Conservation (phyloP, 495 filamentous ascomycete genomes). For the Amniculicola lignicola region DNA sequence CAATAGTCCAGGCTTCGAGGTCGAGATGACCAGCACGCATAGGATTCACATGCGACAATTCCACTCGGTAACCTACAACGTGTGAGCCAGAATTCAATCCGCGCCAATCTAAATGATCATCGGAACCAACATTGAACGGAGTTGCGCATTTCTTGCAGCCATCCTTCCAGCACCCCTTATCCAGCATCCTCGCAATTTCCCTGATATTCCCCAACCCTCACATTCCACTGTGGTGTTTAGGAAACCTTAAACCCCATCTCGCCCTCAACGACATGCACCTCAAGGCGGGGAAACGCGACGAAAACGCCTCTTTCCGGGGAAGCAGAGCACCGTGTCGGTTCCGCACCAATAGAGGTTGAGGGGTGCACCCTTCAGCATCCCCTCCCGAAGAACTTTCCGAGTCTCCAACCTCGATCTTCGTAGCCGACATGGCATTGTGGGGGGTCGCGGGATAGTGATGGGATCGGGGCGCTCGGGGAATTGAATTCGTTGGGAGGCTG, state of each 20-base stretch:
- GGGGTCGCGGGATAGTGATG: constrained; percentile 73
- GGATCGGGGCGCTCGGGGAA: constrained; percentile 58
- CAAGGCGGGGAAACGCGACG: constrained; percentile 77
- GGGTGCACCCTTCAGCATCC: constrained; percentile 46
- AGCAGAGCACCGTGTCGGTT: constrained; percentile 32
- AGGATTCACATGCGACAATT: constrained; percentile 74
- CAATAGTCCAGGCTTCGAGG: constrained; percentile 69
- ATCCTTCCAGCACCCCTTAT: constrained; percentile 41
- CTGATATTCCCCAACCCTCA: constrained; percentile 72
- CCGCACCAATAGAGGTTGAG: constrained; percentile 31
- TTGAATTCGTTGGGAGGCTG: neutral
- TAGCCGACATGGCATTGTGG: constrained; percentile 65
- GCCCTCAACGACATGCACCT: constrained; percentile 79
- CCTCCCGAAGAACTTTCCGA: constrained; percentile 15
- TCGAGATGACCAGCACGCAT: constrained; percentile 81
- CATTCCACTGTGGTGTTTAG: constrained; percentile 78
- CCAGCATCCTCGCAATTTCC: constrained; percentile 66
- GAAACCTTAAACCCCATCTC: too few relatives aligned
- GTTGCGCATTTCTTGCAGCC: constrained; percentile 76
- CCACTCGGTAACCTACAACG: constrained; percentile 59
- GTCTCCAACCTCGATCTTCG: constrained; percentile 17
- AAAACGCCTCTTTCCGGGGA: constrained; percentile 64
- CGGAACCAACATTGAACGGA: constrained; percentile 56
- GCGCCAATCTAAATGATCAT: too few relatives aligned
- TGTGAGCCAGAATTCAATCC: constrained; percentile 9